Conservation (phyloP, 306 rosid genomes). For the Cucurbita moschata region DNA sequence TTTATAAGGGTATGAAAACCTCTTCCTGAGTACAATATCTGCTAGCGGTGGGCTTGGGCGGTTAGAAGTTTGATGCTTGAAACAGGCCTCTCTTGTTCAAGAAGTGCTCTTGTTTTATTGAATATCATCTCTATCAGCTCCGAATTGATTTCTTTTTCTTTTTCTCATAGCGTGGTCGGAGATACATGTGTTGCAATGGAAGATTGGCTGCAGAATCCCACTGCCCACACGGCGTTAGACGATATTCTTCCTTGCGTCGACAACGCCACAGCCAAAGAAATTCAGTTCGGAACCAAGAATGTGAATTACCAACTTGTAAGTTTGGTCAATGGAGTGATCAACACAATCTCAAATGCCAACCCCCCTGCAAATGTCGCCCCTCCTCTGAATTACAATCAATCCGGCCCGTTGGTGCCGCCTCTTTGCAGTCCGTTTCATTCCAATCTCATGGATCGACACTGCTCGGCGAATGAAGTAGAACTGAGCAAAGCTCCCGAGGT, state of each 20-base stretch:
- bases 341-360: slow-evolving; percentile 11
- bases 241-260: slow-evolving; percentile 12
- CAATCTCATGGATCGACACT: slow-evolving; percentile 21
- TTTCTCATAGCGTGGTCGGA: slow-evolving; percentile 33
- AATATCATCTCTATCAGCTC: background rate
- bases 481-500: slow-evolving; percentile 32
- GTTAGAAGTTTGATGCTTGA: background rate
- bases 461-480: slow-evolving; percentile 34
- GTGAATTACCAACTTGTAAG: slow-evolving; percentile 3
- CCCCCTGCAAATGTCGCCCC: slow-evolving; percentile 1
- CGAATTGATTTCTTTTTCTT: slow-evolving; percentile 3
- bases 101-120: background rate
- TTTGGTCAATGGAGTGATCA: slow-evolving; percentile 10
- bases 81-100: background rate
- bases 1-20: too few species aligned
- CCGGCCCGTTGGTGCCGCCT: slow-evolving; percentile 41
- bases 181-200: slow-evolving; percentile 80
- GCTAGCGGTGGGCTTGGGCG: too few species aligned
- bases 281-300: background rate
- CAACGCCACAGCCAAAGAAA: slow-evolving; percentile 6
- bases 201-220: slow-evolving; percentile 67
- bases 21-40: too few species aligned
- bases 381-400: slow-evolving; percentile 42
- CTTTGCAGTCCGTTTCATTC: slow-evolving; percentile 52
- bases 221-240: slow-evolving; percentile 16